Evolutionary conservation across 192 early-diverging fungal species (phyloP).

Genomic region (Umbelopsis ramanniana): DNA sequence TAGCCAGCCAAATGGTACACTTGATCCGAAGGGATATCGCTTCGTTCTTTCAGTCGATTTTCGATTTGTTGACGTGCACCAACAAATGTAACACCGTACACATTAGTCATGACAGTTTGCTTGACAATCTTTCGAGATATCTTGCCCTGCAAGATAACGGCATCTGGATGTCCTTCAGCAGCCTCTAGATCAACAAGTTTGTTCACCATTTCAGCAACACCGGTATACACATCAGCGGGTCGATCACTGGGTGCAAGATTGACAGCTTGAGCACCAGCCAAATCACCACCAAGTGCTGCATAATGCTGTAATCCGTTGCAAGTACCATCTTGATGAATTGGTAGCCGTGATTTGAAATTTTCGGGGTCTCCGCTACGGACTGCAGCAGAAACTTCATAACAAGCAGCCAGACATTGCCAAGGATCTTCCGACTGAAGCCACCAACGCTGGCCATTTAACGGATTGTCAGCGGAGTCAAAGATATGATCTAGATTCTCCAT

Average conservation of each 20-base stretch:
- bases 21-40: slow-evolving; percentile 69
- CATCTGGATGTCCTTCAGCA: slow-evolving; percentile 60
- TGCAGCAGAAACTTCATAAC: slow-evolving; percentile 82
- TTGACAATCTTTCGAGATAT: slow-evolving; percentile 95
- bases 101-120: slow-evolving; percentile 99
- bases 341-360: slow-evolving; percentile 72
- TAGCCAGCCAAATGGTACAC: slow-evolving; percentile 70
- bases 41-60: slow-evolving; percentile 79
- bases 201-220: slow-evolving; percentile 79
- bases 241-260: slow-evolving; percentile 83
- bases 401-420: slow-evolving; percentile 93
- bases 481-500: slow-evolving; percentile 80
- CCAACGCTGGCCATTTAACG: slow-evolving; percentile 77
- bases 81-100: slow-evolving; percentile 97
- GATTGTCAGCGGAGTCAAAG: slow-evolving; percentile 82
- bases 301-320: slow-evolving; percentile 99
- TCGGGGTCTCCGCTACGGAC: slow-evolving; percentile 72
- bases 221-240: slow-evolving; percentile 93
- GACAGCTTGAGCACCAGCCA: slow-evolving; percentile 84
- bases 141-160: slow-evolving; percentile 66
- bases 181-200: slow-evolving; percentile 72
- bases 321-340: slow-evolving; percentile 96
- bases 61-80: slow-evolving; percentile 90
- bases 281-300: slow-evolving; percentile 94
- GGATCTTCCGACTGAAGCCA: slow-evolving; percentile 91